Conservation (phyloP, 2,329 filamentous ascomycete species). For the Chalaropsis thielavioides region DNA sequence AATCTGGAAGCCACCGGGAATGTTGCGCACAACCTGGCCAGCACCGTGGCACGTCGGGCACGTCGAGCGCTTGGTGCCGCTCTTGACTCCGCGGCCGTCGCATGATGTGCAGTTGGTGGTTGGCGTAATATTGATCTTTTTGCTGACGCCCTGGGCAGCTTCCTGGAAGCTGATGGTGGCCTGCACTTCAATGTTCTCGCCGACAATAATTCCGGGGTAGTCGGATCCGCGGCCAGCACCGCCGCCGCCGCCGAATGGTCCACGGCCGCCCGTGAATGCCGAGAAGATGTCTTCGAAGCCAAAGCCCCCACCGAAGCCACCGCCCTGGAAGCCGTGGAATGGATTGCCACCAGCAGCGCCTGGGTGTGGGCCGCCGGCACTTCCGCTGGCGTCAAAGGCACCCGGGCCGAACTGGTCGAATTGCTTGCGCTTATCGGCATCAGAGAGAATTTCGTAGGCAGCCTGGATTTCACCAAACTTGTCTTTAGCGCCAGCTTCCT, state of each 20-base stretch:
- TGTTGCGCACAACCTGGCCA: slow-evolving; percentile 72
- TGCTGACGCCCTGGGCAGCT: slow-evolving; percentile 76
- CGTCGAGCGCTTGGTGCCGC: slow-evolving; percentile 54
- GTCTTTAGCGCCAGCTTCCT: slow-evolving; percentile 83
- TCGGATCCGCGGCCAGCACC: slow-evolving; percentile 51
- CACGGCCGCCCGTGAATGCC: slow-evolving; percentile 52
- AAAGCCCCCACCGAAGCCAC: slow-evolving; percentile 67
- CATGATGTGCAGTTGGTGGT: slow-evolving; percentile 72
- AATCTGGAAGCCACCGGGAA: slow-evolving; percentile 93
- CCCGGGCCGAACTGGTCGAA: slow-evolving; percentile 83
- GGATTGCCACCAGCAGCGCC: slow-evolving; percentile 44
- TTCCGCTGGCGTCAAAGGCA: slow-evolving; percentile 66
- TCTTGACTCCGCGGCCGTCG: slow-evolving; percentile 68
- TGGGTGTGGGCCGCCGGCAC: slow-evolving; percentile 25
- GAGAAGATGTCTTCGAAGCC: slow-evolving; percentile 95
- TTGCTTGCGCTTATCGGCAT: slow-evolving; percentile 82
- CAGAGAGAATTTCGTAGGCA: slow-evolving; percentile 85
- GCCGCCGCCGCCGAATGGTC: slow-evolving; percentile 41
- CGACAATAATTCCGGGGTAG: slow-evolving; percentile 67
- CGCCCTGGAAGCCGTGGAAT: slow-evolving; percentile 45
- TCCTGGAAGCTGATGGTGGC: slow-evolving; percentile 91
- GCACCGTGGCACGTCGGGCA: slow-evolving; percentile 77
- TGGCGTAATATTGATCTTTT: slow-evolving; percentile 78
- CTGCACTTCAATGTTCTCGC: slow-evolving; percentile 91
- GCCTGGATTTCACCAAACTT: slow-evolving; percentile 86